Base-by-base conservation (phyloP, 1,284 basidiomycete genomes). In the Malassezia globosa region DNA sequence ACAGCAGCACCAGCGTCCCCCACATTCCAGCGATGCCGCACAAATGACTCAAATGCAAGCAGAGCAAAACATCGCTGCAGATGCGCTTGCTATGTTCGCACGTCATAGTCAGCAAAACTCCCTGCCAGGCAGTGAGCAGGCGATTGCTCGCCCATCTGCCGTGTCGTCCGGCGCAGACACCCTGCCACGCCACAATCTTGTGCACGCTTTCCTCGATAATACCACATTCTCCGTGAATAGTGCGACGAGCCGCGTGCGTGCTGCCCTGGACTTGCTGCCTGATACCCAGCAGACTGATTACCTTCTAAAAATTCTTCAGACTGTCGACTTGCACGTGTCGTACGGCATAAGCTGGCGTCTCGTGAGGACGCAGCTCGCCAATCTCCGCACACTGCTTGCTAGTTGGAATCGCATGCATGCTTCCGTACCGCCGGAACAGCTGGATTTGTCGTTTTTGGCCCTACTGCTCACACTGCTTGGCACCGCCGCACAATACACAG, bases 301-400 rank as follows among this genome's bases (percentile, higher is more conserved):
- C n/a, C 54, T 64, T 21, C 54, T 64, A 42, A 58, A 59, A 43
- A 59, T 56, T 23, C 37, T 64, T n/a, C 58, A 61, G 16, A 55
- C 56, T 1, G 59, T 63, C 34, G 63, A 64, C 29, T 44, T 49
- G 46, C 55, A 56, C 18, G 54, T 59, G 2, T 54, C 54, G 1
- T 58, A 60, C 27, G 63, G 60, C 21, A 59, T 64, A 43, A 61
- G 56, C 26, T 64, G 63, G 63, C 56, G 59, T 7, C 54, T 64
- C n/a, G 57, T 64, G 27, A 55, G 55, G 13, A 56, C 55, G 31
- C 63, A 64, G 34, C 52, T 64, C 3, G 55, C 60, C 47, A 59
- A 53, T n/a, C 58, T 62, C 7, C 58, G 62, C n/a, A 50, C 58
- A 13, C 60, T 62, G 38, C 54, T 64, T 18, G 58, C 62, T 5